Evolutionary conservation across 1,284 basidiomycete species (phyloP).

Genomic region (Athelia psychrophila): DNA sequence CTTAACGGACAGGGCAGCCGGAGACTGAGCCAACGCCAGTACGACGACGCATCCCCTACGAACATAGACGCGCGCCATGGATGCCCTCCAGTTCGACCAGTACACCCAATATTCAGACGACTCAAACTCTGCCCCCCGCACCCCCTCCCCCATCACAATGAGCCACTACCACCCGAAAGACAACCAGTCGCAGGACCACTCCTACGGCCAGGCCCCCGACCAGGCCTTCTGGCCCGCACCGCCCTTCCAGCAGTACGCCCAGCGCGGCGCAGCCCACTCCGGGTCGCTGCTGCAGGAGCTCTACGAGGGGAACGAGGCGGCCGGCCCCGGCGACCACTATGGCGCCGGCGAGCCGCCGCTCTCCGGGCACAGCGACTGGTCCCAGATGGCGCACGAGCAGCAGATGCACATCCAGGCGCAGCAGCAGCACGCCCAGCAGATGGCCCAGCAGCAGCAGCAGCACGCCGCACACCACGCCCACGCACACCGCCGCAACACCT

Average conservation of each 20-base stretch:
- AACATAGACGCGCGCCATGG: slow-evolving; percentile 41
- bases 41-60: too few species aligned
- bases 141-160: slow-evolving; percentile 50
- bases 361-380: slow-evolving; percentile 19
- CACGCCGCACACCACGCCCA: slow-evolving; percentile 43
- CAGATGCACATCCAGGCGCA: slow-evolving; percentile 6
- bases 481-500: slow-evolving; percentile 59
- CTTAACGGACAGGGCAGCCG: too few species aligned
- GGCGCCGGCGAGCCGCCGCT: slow-evolving; percentile 11
- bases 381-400: slow-evolving; percentile 1
- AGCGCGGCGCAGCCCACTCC: slow-evolving; percentile 27
- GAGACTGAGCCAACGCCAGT: too few species aligned
- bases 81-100: slow-evolving; percentile 55
- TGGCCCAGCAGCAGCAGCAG: slow-evolving; percentile 28
- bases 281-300: slow-evolving; percentile 65
- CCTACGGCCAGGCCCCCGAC: not conserved
- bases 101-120: slow-evolving; percentile 63
- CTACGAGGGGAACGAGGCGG: slow-evolving; percentile 52
- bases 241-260: slow-evolving; percentile 11
- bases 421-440: slow-evolving; percentile 21
- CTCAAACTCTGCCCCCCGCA: slow-evolving; percentile 60
- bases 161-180: too few species aligned
- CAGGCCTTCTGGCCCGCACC: slow-evolving; percentile 22
- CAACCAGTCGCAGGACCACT: slow-evolving; percentile 21
- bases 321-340: slow-evolving; percentile 31